These are phyloP conservation scores for Fusarium tricinctum DNA, from an alignment of 2,329 filamentous ascomycete genomes.

Conservation along the genomic window DNA sequence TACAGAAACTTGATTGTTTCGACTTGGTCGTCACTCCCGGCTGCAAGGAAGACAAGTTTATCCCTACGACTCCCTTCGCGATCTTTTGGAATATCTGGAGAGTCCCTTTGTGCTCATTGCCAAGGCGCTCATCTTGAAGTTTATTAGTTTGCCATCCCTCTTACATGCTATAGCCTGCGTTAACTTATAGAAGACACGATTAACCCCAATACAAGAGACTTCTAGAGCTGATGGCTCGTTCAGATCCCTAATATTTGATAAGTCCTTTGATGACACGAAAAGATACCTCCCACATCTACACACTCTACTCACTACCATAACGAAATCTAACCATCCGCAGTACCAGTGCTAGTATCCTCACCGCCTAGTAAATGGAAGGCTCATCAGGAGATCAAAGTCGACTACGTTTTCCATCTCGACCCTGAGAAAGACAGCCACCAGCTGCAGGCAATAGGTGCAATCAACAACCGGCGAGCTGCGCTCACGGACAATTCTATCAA, in stretches of 20 bases:
- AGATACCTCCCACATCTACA: not conserved
- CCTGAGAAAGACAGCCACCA: not conserved
- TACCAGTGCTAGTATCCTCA: constrained; percentile 12
- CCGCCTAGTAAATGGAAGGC: constrained; percentile 6
- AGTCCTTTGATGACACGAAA: not conserved
- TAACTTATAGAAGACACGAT: not conserved
- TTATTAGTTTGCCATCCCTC: not conserved
- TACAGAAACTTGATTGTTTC: too few relatives aligned
- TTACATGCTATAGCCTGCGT: not conserved
- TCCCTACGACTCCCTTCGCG: too few relatives aligned
- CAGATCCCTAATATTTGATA: constrained; percentile 1
- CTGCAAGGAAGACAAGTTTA: too few relatives aligned
- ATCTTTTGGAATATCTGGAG: too few relatives aligned
- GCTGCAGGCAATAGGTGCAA: not conserved
- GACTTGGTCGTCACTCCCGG: too few relatives aligned
- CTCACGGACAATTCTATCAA: constrained; percentile 12
- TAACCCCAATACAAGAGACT: not conserved
- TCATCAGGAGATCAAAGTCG: not conserved
- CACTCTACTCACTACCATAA: not conserved
- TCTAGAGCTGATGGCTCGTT: constrained; percentile 3
- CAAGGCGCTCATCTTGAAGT: constrained; percentile 17
- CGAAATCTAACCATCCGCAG: not conserved
- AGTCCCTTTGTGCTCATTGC: too few relatives aligned
- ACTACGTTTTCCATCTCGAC: constrained; percentile 11
- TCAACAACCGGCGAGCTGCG: not conserved